A percentile compares a stretch with the other conserved stretches of the same genome.
phyloP scores from a whole-genome alignment of 768 basidiomycete species.

The Favolaschia claudopus region DNA sequence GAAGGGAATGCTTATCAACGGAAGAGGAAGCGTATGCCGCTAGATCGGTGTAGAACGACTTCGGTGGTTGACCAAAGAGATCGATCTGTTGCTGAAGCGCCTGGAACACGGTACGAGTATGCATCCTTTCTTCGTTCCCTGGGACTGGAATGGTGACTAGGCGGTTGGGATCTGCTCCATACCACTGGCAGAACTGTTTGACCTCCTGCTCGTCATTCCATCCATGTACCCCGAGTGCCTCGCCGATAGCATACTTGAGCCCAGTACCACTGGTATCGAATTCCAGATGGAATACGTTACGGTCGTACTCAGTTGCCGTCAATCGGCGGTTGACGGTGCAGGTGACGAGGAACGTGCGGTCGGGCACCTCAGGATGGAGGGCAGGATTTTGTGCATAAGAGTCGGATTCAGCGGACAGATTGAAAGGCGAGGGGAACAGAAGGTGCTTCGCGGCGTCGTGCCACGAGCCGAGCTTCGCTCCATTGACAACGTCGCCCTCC shows the following conservation, averaged over 20 bases:
- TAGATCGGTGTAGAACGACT: conserved; percentile 92
- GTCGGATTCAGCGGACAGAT: conserved; percentile 56
- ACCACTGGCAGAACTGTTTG: conserved; percentile 89
- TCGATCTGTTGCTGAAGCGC: conserved; percentile 96
- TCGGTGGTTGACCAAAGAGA: conserved; percentile 94
- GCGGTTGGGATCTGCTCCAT: conserved; percentile 81
- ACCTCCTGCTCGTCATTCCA: conserved; percentile 96
- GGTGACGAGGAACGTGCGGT: conserved; percentile 92
- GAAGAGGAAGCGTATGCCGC: conserved; percentile 74
- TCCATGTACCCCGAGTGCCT: conserved; percentile 96
- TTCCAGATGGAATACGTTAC: conserved; percentile 99
- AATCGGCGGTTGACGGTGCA: conserved; percentile 94
- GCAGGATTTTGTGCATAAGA: conserved; percentile 67
- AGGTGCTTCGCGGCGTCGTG: conserved; percentile 90
- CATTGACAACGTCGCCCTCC: conserved; percentile 63
- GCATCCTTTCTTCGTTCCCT: conserved; percentile 69
- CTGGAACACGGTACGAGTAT: conserved; percentile 95
- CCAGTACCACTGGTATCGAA: conserved; percentile 93
- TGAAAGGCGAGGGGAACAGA: conserved; percentile 80
- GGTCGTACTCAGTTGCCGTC: conserved; percentile 94
- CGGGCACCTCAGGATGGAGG: conserved; percentile 85
- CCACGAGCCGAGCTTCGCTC: conserved; percentile 72
- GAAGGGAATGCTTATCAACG: conserved; percentile 79
- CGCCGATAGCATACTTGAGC: conserved; percentile 93
- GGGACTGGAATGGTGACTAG: conserved; percentile 85